Base-by-base conservation (phyloP, 2,329 filamentous ascomycete species). In the Ceratocystis harringtonii region DNA sequence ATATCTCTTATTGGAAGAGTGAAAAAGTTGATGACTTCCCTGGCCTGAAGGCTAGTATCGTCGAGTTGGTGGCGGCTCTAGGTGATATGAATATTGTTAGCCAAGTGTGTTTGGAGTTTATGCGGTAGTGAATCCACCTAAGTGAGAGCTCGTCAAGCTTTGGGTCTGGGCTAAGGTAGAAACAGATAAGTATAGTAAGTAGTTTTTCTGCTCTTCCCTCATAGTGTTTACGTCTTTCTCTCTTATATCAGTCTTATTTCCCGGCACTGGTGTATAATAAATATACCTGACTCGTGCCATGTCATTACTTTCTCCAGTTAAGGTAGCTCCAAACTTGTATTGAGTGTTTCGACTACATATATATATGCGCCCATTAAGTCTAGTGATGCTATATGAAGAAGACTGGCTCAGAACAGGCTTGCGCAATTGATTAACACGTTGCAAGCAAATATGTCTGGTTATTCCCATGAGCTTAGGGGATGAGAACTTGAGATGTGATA, bases 51-150 rank as follows among this genome's bases (percentile, higher is more conserved):
- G 80, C 82, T 0, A 78, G 80, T 44, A 79, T 91, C 66, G 86
- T 84, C 1, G 86, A 90, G 70, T 72, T 90, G 62, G 81, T 85
- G 2, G 85, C 87, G 2, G 81, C 82, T 10, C 73, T 90, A 57
- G 88, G 88, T 0, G 65, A 55, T 41, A 77, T 80, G 1, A 82
- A 86, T 55, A 72, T 86, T 61, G 77, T 83, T 57, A 75, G 74
- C 22, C 75, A 79, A 63, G 75, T 88, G 19, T 81, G 84, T 52
- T 73, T 90, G 15, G 81, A 87, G 70, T 80, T 87, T 62, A 28
- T 57, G 52, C 36, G 36, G 28, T 60, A 45, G 62, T 17, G 25
- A 69, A 15, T 19, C 55, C 3, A 22, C 58, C n/a, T 22, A 48
- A 50, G 45, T 50, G 19, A n/a, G 19, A n/a, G 22, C 22, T 25